Percentiles rank a stretch among this genome's conserved stretches.
phyloP scores from a whole-genome alignment of 768 basidiomycete genomes.

The Hygrocybe punicea region DNA sequence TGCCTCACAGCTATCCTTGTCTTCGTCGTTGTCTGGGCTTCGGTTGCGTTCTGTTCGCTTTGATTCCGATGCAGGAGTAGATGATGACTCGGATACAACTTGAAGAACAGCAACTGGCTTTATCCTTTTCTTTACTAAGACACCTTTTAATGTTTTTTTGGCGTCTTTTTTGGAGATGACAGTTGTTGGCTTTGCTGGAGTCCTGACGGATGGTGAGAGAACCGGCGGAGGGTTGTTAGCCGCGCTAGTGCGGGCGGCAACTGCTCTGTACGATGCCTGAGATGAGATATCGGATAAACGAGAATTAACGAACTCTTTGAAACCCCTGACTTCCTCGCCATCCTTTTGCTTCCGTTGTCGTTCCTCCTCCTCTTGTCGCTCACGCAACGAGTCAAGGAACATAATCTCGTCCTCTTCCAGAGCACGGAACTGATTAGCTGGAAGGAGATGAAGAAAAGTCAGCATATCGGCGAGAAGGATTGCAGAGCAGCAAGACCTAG shows the following conservation, averaged over 20 bases:
- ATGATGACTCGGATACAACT: not conserved
- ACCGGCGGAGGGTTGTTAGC: constrained; percentile 44
- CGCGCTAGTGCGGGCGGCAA: constrained; percentile 65
- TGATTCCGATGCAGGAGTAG: constrained; percentile 5
- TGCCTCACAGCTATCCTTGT: constrained; percentile 9
- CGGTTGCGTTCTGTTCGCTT: constrained; percentile 11
- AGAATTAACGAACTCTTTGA: constrained; percentile 60
- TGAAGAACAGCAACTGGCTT: constrained; percentile 43
- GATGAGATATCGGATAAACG: constrained; percentile 4
- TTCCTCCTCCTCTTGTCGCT: constrained; percentile 74
- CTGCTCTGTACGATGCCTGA: constrained; percentile 43
- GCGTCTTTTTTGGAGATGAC: constrained; percentile 54
- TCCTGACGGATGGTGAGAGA: constrained; percentile 23
- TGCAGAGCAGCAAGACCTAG: constrained; percentile 43
- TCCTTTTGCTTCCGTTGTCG: constrained; percentile 69
- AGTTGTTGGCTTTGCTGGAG: constrained; percentile 28
- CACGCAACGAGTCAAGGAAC: constrained; percentile 79
- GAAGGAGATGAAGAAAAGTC: constrained; percentile 7
- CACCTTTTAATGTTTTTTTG: constrained; percentile 72
- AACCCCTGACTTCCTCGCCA: constrained; percentile 73
- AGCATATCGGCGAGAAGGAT: constrained; percentile 8
- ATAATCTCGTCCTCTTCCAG: constrained; percentile 88
- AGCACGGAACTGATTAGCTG: constrained; percentile 86
- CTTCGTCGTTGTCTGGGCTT: constrained; percentile 6
- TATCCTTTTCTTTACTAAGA: constrained; percentile 73